These are phyloP conservation scores for Cyberlindnera meyerae DNA, from an alignment of 805 yeast species.

Conservation along the genomic window DNA sequence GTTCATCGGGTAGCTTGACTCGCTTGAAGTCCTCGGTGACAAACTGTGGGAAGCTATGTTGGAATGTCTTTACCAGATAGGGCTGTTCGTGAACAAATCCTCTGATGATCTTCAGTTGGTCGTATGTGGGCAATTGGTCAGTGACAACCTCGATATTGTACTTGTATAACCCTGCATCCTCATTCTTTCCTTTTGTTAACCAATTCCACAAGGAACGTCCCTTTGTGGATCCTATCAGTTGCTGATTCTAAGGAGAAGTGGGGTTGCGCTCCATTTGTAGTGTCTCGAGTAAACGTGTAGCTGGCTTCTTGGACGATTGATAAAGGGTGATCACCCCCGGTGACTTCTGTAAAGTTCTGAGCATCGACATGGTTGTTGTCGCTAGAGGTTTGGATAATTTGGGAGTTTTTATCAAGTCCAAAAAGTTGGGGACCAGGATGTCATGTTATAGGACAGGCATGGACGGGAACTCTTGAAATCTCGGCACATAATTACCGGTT, in stretches of 20 bases:
- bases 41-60: conserved; percentile 21
- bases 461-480: no score
- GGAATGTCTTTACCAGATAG: conserved; percentile 12
- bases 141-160: conserved; percentile 12
- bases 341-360: conserved; percentile 39
- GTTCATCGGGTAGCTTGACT: conserved; percentile 10
- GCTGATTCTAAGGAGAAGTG: conserved; percentile 10
- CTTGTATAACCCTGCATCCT: conserved; percentile 3
- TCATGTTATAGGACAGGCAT: no score
- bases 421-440: no score
- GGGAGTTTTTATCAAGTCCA: no score
- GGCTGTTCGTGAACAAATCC: conserved; percentile 11
- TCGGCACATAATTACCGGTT: no score
- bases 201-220: conserved; percentile 18
- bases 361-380: conserved; percentile 48
- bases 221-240: neutral
- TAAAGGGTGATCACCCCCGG: conserved; percentile 46
- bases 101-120: conserved; percentile 22
- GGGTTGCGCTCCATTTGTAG: conserved; percentile 5
- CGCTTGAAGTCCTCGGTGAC: conserved; percentile 9
- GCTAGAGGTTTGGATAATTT: no score
- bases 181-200: conserved; percentile 14
- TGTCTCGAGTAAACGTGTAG: conserved; percentile 12
- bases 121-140: conserved; percentile 22
- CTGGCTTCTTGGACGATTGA: conserved; percentile 18